A percentile compares a stretch with the other conserved stretches of the same genome.
Evolutionary conservation across 371 early-diverging fungal genomes (phyloP).

Genomic region (Encephalitozoon hellem): DNA sequence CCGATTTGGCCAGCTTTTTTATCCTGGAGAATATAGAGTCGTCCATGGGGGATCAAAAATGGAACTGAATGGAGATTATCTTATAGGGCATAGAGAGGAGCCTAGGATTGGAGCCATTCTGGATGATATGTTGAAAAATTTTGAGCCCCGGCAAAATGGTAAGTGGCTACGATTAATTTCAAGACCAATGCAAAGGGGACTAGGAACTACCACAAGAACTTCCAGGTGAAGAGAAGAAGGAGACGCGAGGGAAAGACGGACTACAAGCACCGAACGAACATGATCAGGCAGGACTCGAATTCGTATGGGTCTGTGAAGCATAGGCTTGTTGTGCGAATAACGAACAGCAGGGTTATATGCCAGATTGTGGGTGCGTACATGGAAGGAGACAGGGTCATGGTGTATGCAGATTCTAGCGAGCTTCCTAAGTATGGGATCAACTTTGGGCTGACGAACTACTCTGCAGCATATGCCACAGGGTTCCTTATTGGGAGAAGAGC

Average conservation of each 20-base stretch:
- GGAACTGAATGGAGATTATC: neutral
- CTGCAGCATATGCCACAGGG: constrained; percentile 97
- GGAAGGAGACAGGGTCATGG: constrained; percentile 89
- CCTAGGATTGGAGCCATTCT: neutral
- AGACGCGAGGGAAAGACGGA: constrained; percentile 93
- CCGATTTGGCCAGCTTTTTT: neutral
- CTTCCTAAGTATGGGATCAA: constrained; percentile 90
- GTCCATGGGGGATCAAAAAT: neutral
- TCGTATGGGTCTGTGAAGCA: constrained; percentile 99
- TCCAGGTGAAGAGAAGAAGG: constrained; percentile 62
- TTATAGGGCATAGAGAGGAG: neutral
- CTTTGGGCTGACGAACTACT: constrained; percentile 99
- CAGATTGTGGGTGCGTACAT: constrained; percentile 95
- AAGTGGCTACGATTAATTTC: neutral
- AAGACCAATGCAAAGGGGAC: constrained; percentile 30
- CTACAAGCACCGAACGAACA: constrained; percentile 97
- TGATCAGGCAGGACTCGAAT: constrained; percentile 96
- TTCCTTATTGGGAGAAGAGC: constrained; percentile 89
- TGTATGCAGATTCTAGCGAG: constrained; percentile 94
- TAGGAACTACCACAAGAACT: constrained; percentile 70
- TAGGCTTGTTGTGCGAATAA: constrained; percentile 97
- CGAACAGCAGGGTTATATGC: constrained; percentile 91
- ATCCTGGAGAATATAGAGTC: neutral
- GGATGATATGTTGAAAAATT: constrained; percentile 19
- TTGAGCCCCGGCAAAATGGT: constrained; percentile 24